Percentiles rank a stretch among this genome's conserved stretches.
phyloP scores from a whole-genome alignment of 179 eudicot genomes.

The Silene coronaria region DNA sequence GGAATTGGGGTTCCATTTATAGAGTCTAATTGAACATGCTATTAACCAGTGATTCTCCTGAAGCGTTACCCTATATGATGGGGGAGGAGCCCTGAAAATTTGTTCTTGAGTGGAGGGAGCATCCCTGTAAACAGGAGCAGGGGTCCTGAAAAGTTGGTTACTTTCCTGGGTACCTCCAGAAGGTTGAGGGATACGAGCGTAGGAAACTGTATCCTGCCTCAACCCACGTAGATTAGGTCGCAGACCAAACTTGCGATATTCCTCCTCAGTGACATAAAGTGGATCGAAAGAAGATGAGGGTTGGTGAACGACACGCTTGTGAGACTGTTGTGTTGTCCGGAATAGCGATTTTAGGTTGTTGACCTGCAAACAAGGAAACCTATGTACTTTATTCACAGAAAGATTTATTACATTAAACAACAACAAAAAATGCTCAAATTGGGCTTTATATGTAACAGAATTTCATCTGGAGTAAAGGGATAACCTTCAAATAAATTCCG shows the following conservation, averaged over 20 bases:
- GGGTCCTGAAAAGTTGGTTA: constrained; percentile 25
- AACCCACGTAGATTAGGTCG: constrained; percentile 18
- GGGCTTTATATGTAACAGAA: not conserved
- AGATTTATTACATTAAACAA: not conserved
- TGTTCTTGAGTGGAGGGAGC: not conserved
- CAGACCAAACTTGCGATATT: constrained; percentile 34
- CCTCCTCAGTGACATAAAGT: constrained; percentile 27
- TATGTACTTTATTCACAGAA: not conserved
- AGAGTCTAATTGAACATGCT: not conserved
- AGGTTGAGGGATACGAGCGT: constrained; percentile 19
- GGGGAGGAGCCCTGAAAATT: constrained; percentile 7
- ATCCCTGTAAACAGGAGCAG: constrained; percentile 9
- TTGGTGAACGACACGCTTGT: constrained; percentile 24
- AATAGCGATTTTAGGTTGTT: constrained; percentile 44
- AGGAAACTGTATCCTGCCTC: constrained; percentile 14
- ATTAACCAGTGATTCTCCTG: not conserved
- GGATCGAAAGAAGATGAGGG: constrained; percentile 23
- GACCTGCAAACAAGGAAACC: constrained; percentile 43
- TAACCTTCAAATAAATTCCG: not conserved
- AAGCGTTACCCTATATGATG: not conserved
- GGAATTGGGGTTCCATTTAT: not conserved
- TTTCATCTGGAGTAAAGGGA: not conserved
- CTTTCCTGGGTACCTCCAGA: constrained; percentile 22
- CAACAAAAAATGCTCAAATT: not conserved
- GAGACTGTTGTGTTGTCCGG: constrained; percentile 33